phyloP scores from a whole-genome alignment of 2,329 filamentous ascomycete species.

The Akanthomyces muscarius region DNA sequence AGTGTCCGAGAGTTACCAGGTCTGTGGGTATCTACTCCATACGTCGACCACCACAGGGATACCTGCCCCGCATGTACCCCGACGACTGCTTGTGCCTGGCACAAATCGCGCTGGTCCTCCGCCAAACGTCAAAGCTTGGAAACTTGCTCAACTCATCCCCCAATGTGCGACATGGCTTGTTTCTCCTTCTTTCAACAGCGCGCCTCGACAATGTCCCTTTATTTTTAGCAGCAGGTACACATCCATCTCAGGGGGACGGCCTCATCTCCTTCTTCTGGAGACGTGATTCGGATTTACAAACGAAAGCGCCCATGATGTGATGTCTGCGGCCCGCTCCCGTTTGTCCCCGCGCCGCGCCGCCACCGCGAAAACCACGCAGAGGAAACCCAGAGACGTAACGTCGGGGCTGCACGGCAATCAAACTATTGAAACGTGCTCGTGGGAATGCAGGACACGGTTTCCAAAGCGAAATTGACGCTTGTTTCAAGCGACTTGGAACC shows the following conservation, averaged over 20 bases:
- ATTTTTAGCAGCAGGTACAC: not conserved
- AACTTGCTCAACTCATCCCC: conserved; percentile 11
- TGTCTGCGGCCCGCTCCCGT: conserved; percentile 7
- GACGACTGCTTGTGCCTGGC: conserved; percentile 6
- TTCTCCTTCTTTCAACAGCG: not conserved
- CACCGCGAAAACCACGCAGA: conserved; percentile 13
- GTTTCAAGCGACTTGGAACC: not conserved
- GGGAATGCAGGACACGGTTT: not conserved
- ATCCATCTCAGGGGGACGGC: not conserved
- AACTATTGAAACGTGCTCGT: conserved; percentile 7
- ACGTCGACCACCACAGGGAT: accelerated
- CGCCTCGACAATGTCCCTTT: not conserved
- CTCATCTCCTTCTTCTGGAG: not conserved
- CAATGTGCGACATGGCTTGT: conserved; percentile 10
- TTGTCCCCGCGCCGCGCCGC: not conserved
- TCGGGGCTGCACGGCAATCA: not conserved
- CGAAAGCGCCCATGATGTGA: not conserved
- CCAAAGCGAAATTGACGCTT: not conserved
- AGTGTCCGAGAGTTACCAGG: not conserved
- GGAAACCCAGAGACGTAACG: no score
- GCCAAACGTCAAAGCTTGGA: conserved; percentile 14
- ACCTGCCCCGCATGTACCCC: conserved; percentile 7
- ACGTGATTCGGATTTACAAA: conserved; percentile 8
- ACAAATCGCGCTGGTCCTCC: conserved; percentile 5
- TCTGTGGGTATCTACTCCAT: not conserved